Evolutionary conservation across 148 eudicot genomes (phyloP).

Genomic region (Oxyria digyna): DNA sequence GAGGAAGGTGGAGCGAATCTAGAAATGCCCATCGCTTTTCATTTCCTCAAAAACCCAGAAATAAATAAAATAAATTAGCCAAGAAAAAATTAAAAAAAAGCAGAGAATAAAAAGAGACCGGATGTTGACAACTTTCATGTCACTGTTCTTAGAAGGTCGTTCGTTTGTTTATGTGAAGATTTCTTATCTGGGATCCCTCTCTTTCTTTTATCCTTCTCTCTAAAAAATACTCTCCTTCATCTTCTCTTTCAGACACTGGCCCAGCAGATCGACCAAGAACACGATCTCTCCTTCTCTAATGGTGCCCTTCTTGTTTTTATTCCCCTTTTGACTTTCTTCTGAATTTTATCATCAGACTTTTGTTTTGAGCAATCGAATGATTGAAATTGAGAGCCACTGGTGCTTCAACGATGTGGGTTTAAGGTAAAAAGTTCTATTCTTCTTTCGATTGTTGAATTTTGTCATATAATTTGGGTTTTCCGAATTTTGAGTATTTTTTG

Average conservation of each 20-base stretch:
- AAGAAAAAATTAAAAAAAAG: constrained; percentile 14
- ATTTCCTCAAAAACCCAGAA: constrained; percentile 26
- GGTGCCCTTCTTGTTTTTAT: constrained; percentile 22
- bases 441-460: background rate
- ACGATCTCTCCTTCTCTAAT: constrained; percentile 27
- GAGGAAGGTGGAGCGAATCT: constrained; percentile 40
- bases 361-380: constrained; percentile 11
- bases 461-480: background rate
- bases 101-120: constrained; percentile 80
- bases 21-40: constrained; percentile 23
- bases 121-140: constrained; percentile 97
- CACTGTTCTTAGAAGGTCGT: constrained; percentile 94
- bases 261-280: constrained; percentile 46
- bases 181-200: constrained; percentile 98
- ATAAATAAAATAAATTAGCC: constrained; percentile 16
- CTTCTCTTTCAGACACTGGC: constrained; percentile 21
- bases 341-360: constrained; percentile 3
- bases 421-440: constrained; percentile 28
- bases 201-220: constrained; percentile 24
- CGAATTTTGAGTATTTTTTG: background rate
- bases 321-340: constrained; percentile 6
- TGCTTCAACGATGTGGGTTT: constrained; percentile 39
- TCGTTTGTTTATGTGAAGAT: constrained; percentile 88
- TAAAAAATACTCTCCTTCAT: background rate
- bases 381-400: constrained; percentile 14